A percentile compares a stretch with the other conserved stretches of the same genome.
phyloP scores from a whole-genome alignment of 805 yeast genomes.

The Saturnispora mendoncae region DNA sequence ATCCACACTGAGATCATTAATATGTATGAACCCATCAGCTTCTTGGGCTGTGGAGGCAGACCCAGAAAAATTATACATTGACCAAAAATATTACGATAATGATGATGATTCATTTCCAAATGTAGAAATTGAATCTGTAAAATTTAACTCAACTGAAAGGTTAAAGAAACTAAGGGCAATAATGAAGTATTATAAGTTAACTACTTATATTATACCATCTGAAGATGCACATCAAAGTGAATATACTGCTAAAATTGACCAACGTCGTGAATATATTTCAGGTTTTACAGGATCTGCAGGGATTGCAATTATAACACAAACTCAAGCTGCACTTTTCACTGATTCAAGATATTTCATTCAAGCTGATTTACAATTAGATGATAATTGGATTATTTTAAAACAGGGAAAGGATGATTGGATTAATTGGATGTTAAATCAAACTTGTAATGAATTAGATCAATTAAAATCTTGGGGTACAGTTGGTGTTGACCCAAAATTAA shows the following conservation, averaged over 20 bases:
- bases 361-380: conserved; percentile 74
- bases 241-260: conserved; percentile 74
- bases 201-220: conserved; percentile 51
- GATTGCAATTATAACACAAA: conserved; percentile 66
- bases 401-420: conserved; percentile 86
- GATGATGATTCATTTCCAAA: neutral
- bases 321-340: conserved; percentile 72
- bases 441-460: conserved; percentile 18
- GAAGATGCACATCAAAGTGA: conserved; percentile 95
- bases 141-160: conserved; percentile 29
- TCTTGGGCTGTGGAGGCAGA: neutral
- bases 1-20: conserved; percentile 7
- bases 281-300: conserved; percentile 96
- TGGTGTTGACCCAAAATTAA: conserved; percentile 77
- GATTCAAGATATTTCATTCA: conserved; percentile 94
- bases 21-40: conserved; percentile 2
- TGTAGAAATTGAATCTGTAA: neutral
- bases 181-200: conserved; percentile 35
- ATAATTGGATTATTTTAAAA: conserved; percentile 70
- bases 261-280: conserved; percentile 71
- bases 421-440: conserved; percentile 59
- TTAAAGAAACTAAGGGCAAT: conserved; percentile 32
- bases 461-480: conserved; percentile 31
- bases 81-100: neutral
- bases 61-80: neutral